A percentile compares a stretch with the other conserved stretches of the same genome.
phyloP scores from a whole-genome alignment of 179 eudicot species.

The Pouteria campechiana region DNA sequence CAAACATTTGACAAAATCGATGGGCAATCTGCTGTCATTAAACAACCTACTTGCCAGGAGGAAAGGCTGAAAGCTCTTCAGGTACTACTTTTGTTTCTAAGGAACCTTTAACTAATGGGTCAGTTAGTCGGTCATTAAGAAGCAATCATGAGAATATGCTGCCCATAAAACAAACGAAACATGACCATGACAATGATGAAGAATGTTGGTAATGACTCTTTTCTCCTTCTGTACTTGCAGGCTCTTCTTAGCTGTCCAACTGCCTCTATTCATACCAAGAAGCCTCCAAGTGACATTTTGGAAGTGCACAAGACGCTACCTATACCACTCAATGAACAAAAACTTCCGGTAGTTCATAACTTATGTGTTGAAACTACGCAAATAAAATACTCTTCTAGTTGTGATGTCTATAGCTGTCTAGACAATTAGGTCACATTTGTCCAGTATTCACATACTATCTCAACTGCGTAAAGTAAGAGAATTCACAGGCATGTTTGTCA shows the following conservation, averaged over 20 bases:
- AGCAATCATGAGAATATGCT: too few species aligned
- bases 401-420: too few species aligned
- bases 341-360: slow-evolving; percentile 21
- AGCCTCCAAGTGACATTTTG: slow-evolving; percentile 24
- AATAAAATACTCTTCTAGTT: too few species aligned
- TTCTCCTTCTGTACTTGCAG: slow-evolving; percentile 3
- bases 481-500: too few species aligned
- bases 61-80: slow-evolving; percentile 42
- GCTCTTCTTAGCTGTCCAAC: slow-evolving; percentile 47
- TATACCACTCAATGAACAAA: slow-evolving; percentile 22
- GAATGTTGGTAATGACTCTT: neutral
- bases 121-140: too few species aligned
- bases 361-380: neutral
- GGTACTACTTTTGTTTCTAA: slow-evolving; percentile 6
- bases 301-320: slow-evolving; percentile 45
- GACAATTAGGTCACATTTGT: too few species aligned
- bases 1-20: slow-evolving; percentile 22
- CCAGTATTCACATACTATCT: too few species aligned
- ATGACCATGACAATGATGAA: too few species aligned
- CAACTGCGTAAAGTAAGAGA: too few species aligned
- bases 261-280: slow-evolving; percentile 34
- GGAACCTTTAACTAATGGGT: too few species aligned
- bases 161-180: too few species aligned
- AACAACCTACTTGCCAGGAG: slow-evolving; percentile 29
- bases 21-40: slow-evolving; percentile 36